Base-by-base conservation (phyloP, 1,284 basidiomycete species). In the Puccinia horiana region DNA sequence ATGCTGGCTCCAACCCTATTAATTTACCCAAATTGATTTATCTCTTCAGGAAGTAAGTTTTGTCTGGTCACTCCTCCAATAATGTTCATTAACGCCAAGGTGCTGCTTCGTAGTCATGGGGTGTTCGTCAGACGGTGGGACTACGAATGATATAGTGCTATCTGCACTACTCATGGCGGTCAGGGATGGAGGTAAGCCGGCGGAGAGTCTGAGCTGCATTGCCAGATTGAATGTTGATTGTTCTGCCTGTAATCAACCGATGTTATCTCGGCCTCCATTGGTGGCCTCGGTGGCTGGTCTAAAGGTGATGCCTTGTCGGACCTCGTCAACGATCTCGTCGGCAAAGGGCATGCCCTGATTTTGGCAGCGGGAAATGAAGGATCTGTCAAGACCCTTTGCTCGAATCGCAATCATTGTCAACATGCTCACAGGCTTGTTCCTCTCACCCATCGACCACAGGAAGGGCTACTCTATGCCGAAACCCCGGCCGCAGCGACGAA, bases 301-400 rank as follows among this genome's bases (percentile, higher is more conserved):
- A 42, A 56, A 44, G 81, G 81, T 5, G 35, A 29, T 23, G 49
- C 40, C 12, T 42, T 76, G 52, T 42, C 76, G 32, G 65, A 82
- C 23, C n/a, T 70, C 9, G 54, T 76, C n/a, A 76, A 76, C 29
- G 20, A 47, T 18, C 52, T 76, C 26, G 63, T 76, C 14, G 56
- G 18, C 8, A 67, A 82, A 37, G 47, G 61, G 29, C 37, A 40
- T 29, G 63, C 37, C 9, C 35, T 76, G 20, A 16, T 76, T 12
- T 18, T 76, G 40, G 58, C 81, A 44, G 81, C 81, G 35, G 81
- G 81, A 42, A 82, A 82, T 72, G 73, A 76, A 49, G 81, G 81
- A 47, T 11, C 14, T 5, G 81, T 82, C 44, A 75, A 29, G 9
- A 69, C 8, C 14, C 12, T n/a, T 29, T 42, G 18, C 11, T 58